phyloP scores from a whole-genome alignment of 345 rosid genomes.

The Atalantia buxifolia region DNA sequence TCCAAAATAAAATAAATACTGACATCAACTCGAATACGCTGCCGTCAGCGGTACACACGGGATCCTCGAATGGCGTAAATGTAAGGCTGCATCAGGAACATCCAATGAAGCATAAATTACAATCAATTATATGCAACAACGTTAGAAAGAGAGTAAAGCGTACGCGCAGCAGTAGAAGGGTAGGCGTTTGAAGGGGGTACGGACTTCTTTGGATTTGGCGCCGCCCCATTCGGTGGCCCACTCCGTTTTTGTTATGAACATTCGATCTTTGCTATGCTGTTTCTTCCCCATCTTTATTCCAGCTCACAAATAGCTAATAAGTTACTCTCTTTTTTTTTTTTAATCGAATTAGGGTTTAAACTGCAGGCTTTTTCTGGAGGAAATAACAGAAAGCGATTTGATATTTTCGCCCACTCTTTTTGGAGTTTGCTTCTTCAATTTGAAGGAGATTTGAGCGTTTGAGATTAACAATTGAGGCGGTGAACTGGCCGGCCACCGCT shows the following conservation, averaged over 20 bases:
- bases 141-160: not conserved
- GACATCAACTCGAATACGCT: slow-evolving; percentile 86
- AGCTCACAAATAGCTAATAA: not conserved
- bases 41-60: slow-evolving; percentile 81
- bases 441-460: not conserved
- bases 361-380: not conserved
- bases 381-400: not conserved
- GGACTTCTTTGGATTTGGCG: slow-evolving; percentile 74
- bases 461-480: not conserved
- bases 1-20: slow-evolving; percentile 19
- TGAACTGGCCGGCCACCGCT: not conserved
- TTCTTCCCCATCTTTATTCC: slow-evolving; percentile 78
- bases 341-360: not conserved
- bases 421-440: not conserved
- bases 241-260: slow-evolving; percentile 91
- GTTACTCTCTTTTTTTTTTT: not conserved
- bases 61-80: slow-evolving; percentile 76
- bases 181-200: slow-evolving; percentile 83
- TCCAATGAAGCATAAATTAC: not conserved
- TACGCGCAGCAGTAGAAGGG: slow-evolving; percentile 99
- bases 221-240: slow-evolving; percentile 99
- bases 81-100: slow-evolving; percentile 62
- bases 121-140: not conserved
- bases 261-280: slow-evolving; percentile 96
- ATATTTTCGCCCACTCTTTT: not conserved